A percentile compares a stretch with the other conserved stretches of the same genome.
Conservation (phyloP, 805 yeast genomes). For the Candida ovalis region DNA sequence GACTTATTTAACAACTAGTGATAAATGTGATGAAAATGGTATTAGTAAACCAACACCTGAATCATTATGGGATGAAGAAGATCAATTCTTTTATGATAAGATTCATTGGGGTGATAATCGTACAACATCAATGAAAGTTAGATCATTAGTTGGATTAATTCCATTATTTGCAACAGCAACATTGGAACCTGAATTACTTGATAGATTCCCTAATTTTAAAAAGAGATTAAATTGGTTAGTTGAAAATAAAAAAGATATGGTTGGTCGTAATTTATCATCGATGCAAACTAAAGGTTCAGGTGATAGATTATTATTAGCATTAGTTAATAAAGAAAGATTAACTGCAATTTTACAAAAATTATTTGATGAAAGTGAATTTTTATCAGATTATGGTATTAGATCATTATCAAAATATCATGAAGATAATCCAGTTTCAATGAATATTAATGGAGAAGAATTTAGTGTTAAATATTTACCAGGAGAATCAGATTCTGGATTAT, state of each 20-base stretch:
- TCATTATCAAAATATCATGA: constrained; percentile 85
- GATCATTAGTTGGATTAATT: constrained; percentile 87
- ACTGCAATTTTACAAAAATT: constrained; percentile 69
- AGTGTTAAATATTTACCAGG: constrained; percentile 77
- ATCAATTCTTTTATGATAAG: constrained; percentile 86
- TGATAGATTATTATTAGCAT: constrained; percentile 71
- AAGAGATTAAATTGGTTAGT: constrained; percentile 83
- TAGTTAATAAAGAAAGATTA: constrained; percentile 78
- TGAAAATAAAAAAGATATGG: constrained; percentile 61
- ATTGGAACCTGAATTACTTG: constrained; percentile 76
- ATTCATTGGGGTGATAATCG: constrained; percentile 73
- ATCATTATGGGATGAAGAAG: constrained; percentile 86
- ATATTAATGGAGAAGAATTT: constrained; percentile 71
- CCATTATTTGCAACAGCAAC: constrained; percentile 89
- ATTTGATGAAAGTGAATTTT: constrained; percentile 83
- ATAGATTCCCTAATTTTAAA: constrained; percentile 76
- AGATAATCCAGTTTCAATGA: constrained; percentile 78
- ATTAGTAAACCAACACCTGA: constrained; percentile 39
- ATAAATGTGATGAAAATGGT: constrained; percentile 31
- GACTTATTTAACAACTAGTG: constrained; percentile 52
- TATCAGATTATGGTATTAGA: constrained; percentile 81
- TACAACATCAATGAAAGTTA: constrained; percentile 70
- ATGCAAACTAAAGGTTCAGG: constrained; percentile 78
- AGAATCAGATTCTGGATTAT: constrained; percentile 87
- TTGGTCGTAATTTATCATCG: constrained; percentile 81